These are phyloP conservation scores for Torulaspora pretoriensis DNA, from an alignment of 1,139 yeast species.

Conservation along the genomic window DNA sequence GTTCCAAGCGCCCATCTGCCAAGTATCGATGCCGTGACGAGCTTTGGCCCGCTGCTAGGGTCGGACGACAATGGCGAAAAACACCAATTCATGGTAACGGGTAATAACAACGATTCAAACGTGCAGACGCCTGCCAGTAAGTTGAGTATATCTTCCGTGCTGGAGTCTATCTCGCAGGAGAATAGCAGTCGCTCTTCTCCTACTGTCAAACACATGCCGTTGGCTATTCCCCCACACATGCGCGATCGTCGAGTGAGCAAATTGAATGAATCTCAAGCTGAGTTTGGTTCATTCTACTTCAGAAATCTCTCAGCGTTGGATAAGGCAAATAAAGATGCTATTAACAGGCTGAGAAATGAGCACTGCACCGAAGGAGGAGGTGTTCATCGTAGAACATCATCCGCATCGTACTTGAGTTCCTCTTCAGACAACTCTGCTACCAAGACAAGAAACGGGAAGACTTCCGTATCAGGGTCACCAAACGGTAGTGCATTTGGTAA, in stretches of 20 bases:
- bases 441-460: conserved; percentile 18
- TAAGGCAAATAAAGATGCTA: conserved; percentile 89
- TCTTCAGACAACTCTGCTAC: conserved; percentile 34
- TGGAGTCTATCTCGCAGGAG: conserved; percentile 26
- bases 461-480: conserved; percentile 15
- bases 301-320: conserved; percentile 86
- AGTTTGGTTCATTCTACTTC: conserved; percentile 91
- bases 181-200: conserved; percentile 29
- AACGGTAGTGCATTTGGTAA: conserved; percentile 7
- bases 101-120: conserved; percentile 27
- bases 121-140: conserved; percentile 24
- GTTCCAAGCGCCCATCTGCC: conserved; percentile 13
- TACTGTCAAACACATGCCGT: conserved; percentile 38
- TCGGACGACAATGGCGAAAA: conserved; percentile 10
- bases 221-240: conserved; percentile 52
- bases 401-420: conserved; percentile 36
- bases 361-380: conserved; percentile 50
- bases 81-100: conserved; percentile 11
- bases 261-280: conserved; percentile 66
- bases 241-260: conserved; percentile 65
- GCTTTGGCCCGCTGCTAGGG: conserved; percentile 8
- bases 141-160: conserved; percentile 32
- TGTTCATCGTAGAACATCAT: conserved; percentile 28
- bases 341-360: conserved; percentile 78
- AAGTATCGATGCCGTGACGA: conserved; percentile 5